Conservation (phyloP, 1,284 basidiomycete species). For the Trichosporon coremiiforme region DNA sequence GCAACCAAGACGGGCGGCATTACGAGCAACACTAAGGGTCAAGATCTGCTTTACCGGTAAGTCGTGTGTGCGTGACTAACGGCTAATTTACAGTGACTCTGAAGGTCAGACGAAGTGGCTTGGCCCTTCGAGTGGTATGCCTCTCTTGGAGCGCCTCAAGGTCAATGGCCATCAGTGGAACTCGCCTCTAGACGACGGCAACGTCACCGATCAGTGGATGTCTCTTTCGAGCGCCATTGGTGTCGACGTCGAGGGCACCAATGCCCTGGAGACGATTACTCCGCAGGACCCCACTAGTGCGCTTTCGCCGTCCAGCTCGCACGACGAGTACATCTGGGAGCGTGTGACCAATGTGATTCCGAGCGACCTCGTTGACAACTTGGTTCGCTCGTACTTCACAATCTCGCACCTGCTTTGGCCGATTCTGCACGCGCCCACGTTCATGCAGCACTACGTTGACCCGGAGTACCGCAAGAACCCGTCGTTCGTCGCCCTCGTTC, state of each 20-base stretch:
- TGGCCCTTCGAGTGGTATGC: constrained; percentile 46
- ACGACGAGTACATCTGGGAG: constrained; percentile 37
- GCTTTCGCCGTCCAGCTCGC: constrained; percentile 28
- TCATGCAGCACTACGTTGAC: constrained; percentile 37
- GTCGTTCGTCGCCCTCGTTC: constrained; percentile 42
- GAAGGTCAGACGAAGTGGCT: constrained; percentile 45
- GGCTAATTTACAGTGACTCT: constrained; percentile 30
- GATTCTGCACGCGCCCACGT: constrained; percentile 43
- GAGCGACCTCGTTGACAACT: constrained; percentile 34
- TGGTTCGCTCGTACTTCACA: constrained; percentile 44
- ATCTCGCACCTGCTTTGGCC: constrained; percentile 46
- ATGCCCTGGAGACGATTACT: constrained; percentile 13
- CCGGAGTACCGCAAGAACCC: constrained; percentile 36
- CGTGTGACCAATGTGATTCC: constrained; percentile 35
- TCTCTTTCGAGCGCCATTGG: constrained; percentile 42
- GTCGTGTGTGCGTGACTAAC: constrained; percentile 7
- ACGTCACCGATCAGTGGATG: constrained; percentile 42
- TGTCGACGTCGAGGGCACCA: constrained; percentile 32
- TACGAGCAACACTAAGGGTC: constrained; percentile 23
- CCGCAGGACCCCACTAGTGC: constrained; percentile 10
- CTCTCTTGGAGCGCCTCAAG: constrained; percentile 41
- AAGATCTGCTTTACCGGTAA: constrained; percentile 39
- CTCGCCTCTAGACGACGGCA: constrained; percentile 28
- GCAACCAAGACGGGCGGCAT: constrained; percentile 19
- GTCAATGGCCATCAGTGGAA: constrained; percentile 29